Percentiles rank a stretch among this genome's conserved stretches.
Evolutionary conservation across 768 basidiomycete genomes (phyloP).

Genomic region (Omphalotus guepiniiformis): DNA sequence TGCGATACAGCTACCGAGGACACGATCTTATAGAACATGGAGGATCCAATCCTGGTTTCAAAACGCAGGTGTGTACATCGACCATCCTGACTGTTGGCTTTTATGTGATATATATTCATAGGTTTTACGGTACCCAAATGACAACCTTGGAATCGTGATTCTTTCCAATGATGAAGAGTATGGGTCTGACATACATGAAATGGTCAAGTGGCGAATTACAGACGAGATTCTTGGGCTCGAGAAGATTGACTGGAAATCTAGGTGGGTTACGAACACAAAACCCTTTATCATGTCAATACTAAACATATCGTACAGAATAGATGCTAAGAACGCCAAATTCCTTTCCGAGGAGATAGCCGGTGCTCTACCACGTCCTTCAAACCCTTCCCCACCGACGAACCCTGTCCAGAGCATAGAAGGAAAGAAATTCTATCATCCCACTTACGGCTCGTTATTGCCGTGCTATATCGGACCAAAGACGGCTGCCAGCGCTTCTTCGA

Average conservation of each 20-base stretch:
- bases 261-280: background rate
- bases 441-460: constrained; percentile 31
- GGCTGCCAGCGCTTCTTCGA: background rate
- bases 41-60: constrained; percentile 36
- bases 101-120: constrained; percentile 17
- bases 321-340: constrained; percentile 18
- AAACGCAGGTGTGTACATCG: constrained; percentile 14
- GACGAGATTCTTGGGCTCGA: background rate
- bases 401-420: constrained; percentile 22
- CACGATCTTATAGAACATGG: constrained; percentile 41
- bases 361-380: constrained; percentile 19
- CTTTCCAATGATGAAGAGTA: constrained; percentile 5
- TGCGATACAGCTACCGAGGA: constrained; percentile 34
- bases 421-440: constrained; percentile 26
- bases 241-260: background rate
- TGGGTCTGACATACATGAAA: background rate
- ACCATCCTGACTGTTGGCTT: background rate
- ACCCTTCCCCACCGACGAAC: constrained; percentile 18
- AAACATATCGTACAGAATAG: constrained; percentile 19
- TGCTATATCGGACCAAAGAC: constrained; percentile 31
- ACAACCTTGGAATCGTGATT: constrained; percentile 6
- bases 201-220: background rate
- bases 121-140: constrained; percentile 23
- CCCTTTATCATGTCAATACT: background rate
- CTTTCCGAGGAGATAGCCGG: constrained; percentile 17